Base-by-base conservation (phyloP, 495 filamentous ascomycete genomes). In the Penicillium canariense region DNA sequence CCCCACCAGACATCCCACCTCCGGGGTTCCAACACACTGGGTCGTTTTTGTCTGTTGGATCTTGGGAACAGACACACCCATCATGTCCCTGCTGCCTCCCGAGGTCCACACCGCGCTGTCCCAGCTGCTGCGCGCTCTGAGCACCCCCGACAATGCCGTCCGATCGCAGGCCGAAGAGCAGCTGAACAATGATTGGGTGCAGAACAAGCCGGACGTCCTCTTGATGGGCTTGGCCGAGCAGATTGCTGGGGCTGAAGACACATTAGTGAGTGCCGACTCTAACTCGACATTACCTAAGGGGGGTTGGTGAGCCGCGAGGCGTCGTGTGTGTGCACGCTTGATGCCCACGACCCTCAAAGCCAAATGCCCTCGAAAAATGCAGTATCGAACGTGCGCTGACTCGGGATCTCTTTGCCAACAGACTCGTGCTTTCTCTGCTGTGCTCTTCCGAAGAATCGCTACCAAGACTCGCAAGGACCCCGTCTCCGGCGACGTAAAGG, bases 201-300 rank as follows among this genome's bases (percentile, higher is more conserved):
- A 76, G 48, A 79, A 80, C 17, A 82, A 86, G 36, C 92, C 95
- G 31, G 91, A 96, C 59, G 78, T 94, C 55, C 75, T 97, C 32
- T 73, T 99, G 69, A 90, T 96, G 87, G 95, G 91, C 51, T 73
- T 99, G 60, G 90, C 86, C 17, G 95, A 99, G 72, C 92, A 97
- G 73, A 87, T 96, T 62, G 82, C 87, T 60, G 82, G 77, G 15
- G 79, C 87, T 18, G 77, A 81, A 56, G 86, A 91, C 61, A 63
- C 85, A 49, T 74, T 78, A 50, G 91, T 93, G 79, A 74, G 81
- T 80, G 38, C 55, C 17, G 28, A n/a, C 25, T 38, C n/a, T n/a
- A 15, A 50, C 45, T 27, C 50, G n/a, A 18, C 15, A 17, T 17
- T 42, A 42, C 38, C 38, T 42, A 42, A 22, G 38, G 38, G 38